Evolutionary conservation across 1,284 basidiomycete genomes (phyloP).

Genomic region (Malassezia slooffiae): DNA sequence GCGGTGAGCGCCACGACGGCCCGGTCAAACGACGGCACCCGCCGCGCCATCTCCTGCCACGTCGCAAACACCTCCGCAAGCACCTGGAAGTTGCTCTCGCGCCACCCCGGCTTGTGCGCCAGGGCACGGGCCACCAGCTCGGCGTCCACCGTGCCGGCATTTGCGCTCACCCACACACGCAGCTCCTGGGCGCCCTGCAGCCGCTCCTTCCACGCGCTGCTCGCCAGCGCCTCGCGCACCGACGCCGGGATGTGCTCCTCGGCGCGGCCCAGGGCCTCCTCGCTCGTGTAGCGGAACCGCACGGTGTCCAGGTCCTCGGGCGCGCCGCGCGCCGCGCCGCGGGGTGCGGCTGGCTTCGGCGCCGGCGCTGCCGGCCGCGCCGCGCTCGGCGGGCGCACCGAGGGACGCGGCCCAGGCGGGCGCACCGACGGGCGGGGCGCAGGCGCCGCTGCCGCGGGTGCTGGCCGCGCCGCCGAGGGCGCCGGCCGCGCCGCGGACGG

Average conservation of each 20-base stretch:
- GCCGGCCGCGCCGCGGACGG: background rate
- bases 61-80: slow-evolving; percentile 25
- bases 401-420: slow-evolving; percentile 47
- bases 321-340: slow-evolving; percentile 53
- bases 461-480: background rate
- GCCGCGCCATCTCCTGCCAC: slow-evolving; percentile 59
- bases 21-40: slow-evolving; percentile 70
- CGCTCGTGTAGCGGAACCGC: slow-evolving; percentile 79
- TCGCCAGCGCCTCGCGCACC: slow-evolving; percentile 63
- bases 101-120: slow-evolving; percentile 82
- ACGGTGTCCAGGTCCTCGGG: slow-evolving; percentile 58
- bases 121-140: slow-evolving; percentile 84
- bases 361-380: slow-evolving; percentile 52
- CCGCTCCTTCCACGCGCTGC: slow-evolving; percentile 85
- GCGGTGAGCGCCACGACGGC: slow-evolving; percentile 73
- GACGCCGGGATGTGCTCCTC: slow-evolving; percentile 63
- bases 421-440: background rate
- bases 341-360: slow-evolving; percentile 30
- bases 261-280: slow-evolving; percentile 79
- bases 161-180: slow-evolving; percentile 66
- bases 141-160: slow-evolving; percentile 62
- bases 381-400: slow-evolving; percentile 38
- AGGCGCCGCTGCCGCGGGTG: background rate
- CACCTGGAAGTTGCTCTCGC: slow-evolving; percentile 91
- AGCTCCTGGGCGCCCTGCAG: slow-evolving; percentile 78